Evolutionary conservation across 768 basidiomycete genomes (phyloP), one percentile per base, ranked within the genome.

Genomic region (Astraeus odoratus): DNA sequence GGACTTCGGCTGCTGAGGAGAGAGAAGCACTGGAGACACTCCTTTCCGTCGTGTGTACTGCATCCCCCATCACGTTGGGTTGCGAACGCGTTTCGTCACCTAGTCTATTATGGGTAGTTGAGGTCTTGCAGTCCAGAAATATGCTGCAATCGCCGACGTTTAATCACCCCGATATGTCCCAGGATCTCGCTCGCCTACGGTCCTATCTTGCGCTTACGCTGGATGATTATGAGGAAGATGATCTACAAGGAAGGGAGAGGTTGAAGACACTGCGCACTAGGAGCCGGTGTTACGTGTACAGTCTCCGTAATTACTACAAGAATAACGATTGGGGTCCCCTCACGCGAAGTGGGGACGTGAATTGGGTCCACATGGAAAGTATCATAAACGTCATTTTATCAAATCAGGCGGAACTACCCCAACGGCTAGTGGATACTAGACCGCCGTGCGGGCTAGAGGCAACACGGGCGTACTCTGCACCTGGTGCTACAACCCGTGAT

Each of bases 351-450:
- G 66, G 69, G 24, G 38, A 55, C 12, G 73, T 78, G 44, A 73
- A 83, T 53, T 87, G 84, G 84, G 61, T 70, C 33, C 82, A 86
- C 51, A 55, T 83, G 33, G 75, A 83, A 52, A 69, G 75, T 50
- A 66, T 86, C 34, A 64, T 77, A 48, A 75, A 72, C 43, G 77
- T 82, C 16, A 59, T 81, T 12, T 51, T 66, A 42, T 62, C 67
- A 53, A 83, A 84, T 54, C 55, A 81, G 18, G 65, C 67, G 13
- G 78, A 81, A 33, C 59, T 71, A 9, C 64, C 70, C 4, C 56
- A 47, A 10, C 53, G 57, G 10, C 67, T 65, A 58, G 56, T 57
- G 15, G 52, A 67, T 24, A 63, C 68, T 22, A 57, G 61, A 33
- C 82, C 82, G 1, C 75, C 74, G 10, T 58, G 68, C 30, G 74